Evolutionary conservation across 768 basidiomycete genomes (phyloP).

Genomic region (Suillus spraguei): DNA sequence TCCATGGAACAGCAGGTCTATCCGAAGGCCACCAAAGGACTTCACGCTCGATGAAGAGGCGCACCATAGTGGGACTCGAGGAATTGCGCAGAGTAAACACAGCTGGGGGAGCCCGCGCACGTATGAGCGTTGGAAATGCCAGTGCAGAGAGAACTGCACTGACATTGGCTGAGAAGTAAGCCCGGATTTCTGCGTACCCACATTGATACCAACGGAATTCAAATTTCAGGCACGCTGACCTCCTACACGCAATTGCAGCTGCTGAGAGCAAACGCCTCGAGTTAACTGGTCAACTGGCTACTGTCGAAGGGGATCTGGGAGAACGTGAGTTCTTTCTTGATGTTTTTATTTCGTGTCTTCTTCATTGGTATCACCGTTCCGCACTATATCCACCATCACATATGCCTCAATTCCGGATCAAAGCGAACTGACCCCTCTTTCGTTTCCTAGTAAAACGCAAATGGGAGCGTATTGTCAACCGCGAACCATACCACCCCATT

Average conservation of each 20-base stretch:
- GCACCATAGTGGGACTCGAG: background rate
- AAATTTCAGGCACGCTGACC: conserved; percentile 70
- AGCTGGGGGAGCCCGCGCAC: background rate
- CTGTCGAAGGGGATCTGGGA: conserved; percentile 72
- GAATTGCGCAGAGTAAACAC: background rate
- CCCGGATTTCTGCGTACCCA: conserved; percentile 13
- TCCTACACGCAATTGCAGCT: conserved; percentile 84
- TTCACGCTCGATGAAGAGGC: conserved; percentile 7
- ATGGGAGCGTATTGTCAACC: conserved; percentile 80
- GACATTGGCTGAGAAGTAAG: conserved; percentile 76
- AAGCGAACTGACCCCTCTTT: background rate
- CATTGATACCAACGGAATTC: background rate
- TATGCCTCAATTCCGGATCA: background rate
- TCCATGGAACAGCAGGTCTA: too few species aligned
- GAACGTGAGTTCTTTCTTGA: conserved; percentile 47
- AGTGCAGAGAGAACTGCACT: conserved; percentile 40
- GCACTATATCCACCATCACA: conserved; percentile 7
- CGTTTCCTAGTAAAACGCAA: conserved; percentile 65
- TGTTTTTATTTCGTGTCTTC: background rate
- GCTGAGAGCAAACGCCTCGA: conserved; percentile 86
- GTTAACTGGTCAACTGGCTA: conserved; percentile 69
- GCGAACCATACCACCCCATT: conserved; percentile 24
- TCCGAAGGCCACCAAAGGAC: background rate
- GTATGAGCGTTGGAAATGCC: too few species aligned
- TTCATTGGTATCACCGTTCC: background rate